phyloP scores from a whole-genome alignment of 257 asterid genomes.

The Przewalskia tangutica region DNA sequence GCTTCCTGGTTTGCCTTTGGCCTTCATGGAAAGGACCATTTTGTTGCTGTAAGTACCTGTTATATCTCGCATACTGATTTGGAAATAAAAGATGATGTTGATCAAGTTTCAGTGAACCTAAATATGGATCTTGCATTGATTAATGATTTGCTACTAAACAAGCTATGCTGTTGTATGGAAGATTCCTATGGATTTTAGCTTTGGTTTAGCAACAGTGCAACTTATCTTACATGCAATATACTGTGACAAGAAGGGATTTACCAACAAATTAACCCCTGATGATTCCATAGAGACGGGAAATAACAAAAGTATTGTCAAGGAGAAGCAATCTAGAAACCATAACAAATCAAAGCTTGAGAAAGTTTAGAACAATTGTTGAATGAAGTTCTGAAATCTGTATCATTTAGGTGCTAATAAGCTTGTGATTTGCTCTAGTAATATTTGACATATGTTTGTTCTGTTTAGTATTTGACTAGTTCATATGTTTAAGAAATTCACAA shows the following conservation, averaged over 20 bases:
- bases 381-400: neutral
- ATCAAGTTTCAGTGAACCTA: neutral
- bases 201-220: constrained; percentile 61
- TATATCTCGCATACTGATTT: neutral
- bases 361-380: neutral
- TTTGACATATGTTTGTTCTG: neutral
- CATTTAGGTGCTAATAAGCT: neutral
- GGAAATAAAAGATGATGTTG: neutral
- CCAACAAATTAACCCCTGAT: constrained; percentile 8
- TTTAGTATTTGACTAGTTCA: neutral
- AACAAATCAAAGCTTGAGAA: neutral
- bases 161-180: constrained; percentile 11
- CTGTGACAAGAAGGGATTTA: constrained; percentile 38
- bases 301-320: constrained; percentile 12
- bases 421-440: neutral
- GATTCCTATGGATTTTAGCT: constrained; percentile 76
- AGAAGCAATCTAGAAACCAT: constrained; percentile 12
- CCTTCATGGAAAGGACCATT: constrained; percentile 63
- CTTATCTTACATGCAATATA: constrained; percentile 60
- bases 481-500: neutral
- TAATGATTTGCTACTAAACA: neutral
- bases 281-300: constrained; percentile 17
- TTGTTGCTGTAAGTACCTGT: constrained; percentile 56
- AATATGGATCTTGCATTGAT: neutral
- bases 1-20: constrained; percentile 79